phyloP scores from a whole-genome alignment of 768 basidiomycete species.

The Royoungia palumana region DNA sequence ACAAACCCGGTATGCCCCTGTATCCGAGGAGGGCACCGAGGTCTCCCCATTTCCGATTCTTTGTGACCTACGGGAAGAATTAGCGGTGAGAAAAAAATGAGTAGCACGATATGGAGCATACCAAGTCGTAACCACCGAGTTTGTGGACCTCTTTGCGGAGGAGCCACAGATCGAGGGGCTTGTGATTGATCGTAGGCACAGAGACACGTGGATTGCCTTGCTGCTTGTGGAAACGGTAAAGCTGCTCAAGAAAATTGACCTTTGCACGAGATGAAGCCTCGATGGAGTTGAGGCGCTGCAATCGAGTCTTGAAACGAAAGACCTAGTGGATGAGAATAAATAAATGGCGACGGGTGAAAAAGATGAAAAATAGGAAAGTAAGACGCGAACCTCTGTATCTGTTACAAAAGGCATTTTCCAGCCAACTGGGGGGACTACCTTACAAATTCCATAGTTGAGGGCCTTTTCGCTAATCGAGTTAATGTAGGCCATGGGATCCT shows the following conservation, averaged over 20 bases:
- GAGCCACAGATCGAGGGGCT: slow-evolving; percentile 90
- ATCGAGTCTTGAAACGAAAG: slow-evolving; percentile 93
- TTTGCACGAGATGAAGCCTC: slow-evolving; percentile 97
- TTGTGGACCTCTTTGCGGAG: slow-evolving; percentile 89
- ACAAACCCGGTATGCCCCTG: slow-evolving; percentile 75
- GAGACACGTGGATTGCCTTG: slow-evolving; percentile 87
- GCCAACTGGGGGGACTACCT: slow-evolving; percentile 86
- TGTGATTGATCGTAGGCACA: slow-evolving; percentile 93
- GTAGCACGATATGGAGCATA: slow-evolving; percentile 38
- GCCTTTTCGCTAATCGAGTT: slow-evolving; percentile 72
- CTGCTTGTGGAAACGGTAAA: slow-evolving; percentile 95
- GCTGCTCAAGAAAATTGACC: slow-evolving; percentile 94
- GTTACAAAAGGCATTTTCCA: slow-evolving; percentile 98
- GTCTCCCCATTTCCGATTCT: slow-evolving; percentile 83
- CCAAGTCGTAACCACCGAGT: slow-evolving; percentile 83
- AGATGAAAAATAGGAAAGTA: slow-evolving; percentile 25
- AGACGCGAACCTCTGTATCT: slow-evolving; percentile 76
- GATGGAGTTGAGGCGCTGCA: slow-evolving; percentile 93
- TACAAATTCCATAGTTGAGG: slow-evolving; percentile 84
- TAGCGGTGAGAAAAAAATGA: slow-evolving; percentile 24
- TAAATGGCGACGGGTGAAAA: slow-evolving; percentile 15
- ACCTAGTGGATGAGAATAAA: slow-evolving; percentile 40
- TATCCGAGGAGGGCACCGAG: slow-evolving; percentile 82
- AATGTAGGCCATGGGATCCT: slow-evolving; percentile 93
- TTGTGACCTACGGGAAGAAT: slow-evolving; percentile 60